A percentile compares a stretch with the other conserved stretches of the same genome.
Evolutionary conservation across 2,329 filamentous ascomycete species (phyloP).

Genomic region (Aspergillus jensenii): DNA sequence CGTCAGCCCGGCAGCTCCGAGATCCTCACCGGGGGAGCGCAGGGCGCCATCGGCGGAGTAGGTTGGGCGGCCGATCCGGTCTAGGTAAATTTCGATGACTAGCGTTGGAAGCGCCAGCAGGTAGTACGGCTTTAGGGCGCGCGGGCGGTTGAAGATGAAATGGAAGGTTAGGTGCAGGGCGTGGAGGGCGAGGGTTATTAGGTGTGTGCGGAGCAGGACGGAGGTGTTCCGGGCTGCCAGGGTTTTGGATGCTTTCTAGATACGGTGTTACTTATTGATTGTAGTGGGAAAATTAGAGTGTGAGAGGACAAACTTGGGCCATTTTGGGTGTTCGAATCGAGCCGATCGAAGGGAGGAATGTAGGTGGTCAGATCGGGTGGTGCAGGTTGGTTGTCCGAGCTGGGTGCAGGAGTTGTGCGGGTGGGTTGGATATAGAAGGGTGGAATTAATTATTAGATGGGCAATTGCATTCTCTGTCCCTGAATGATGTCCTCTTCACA

Average conservation of each 20-base stretch:
- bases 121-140: constrained; percentile 65
- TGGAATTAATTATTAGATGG: background rate
- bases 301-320: constrained; percentile 19
- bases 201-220: constrained; percentile 77
- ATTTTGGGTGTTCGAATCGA: constrained; percentile 8
- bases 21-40: constrained; percentile 78
- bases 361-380: background rate
- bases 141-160: constrained; percentile 61
- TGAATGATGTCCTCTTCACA: background rate
- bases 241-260: constrained; percentile 53
- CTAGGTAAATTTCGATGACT: constrained; percentile 80
- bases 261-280: constrained; percentile 21
- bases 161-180: constrained; percentile 71
- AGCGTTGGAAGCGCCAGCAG: constrained; percentile 73
- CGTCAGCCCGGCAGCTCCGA: constrained; percentile 82
- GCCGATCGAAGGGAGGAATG: background rate
- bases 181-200: constrained; percentile 72
- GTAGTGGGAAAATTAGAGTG: background rate
- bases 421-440: background rate
- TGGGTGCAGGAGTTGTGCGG: no score
- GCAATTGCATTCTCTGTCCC: background rate
- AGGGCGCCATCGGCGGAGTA: constrained; percentile 68
- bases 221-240: constrained; percentile 76
- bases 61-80: constrained; percentile 76
- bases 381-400: background rate